Evolutionary conservation across 352 stramenopile genomes (phyloP), one percentile per base, ranked within the genome.

Genomic region (Phytophthora sojae): DNA sequence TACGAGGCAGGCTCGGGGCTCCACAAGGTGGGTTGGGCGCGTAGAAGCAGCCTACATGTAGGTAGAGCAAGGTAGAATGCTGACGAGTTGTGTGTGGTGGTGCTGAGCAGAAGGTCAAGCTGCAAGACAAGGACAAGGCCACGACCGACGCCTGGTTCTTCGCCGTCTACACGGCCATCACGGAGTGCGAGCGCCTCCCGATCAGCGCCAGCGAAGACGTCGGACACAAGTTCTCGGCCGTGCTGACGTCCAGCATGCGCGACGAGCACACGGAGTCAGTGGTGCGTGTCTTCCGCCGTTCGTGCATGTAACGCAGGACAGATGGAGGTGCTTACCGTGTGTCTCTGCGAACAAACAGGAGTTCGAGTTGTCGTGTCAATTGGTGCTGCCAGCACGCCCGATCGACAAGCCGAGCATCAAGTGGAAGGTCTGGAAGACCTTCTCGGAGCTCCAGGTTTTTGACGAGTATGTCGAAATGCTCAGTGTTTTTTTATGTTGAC

Each of bases 111-210:
- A 92, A 87, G 57, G 49, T 92, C 64, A 90, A 90, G 64, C 79
- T 95, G 42, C 84, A 92, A 59, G 86, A 93, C 69, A 85, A 83
- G 57, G 87, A 95, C 74, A 90, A 90, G 57, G 82, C 81, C 35
- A 93, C 84, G 14, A 91, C 79, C 0, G 87, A 95, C 49, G 87
- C 85, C 29, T 95, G 87, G 87, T 95, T 95, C 74, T 83, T 86
- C 32, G 85, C 83, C 3, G 81, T 93, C 49, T 95, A 95, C 69
- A 79, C 79, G 37, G 79, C 85, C 11, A 92, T 92, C 64, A 91
- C 87, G 7, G 82, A 93, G 69, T 85, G 83, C 59, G 57, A 77
- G 64, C 82, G 80, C 1, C 66, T 85, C 17, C 67, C 76, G 21
- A 83, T 93, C 57, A 75, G 71, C 5, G 64, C 61, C 51, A 80